Conservation (phyloP, 129 eudicot genomes). For the Dittrichia graveolens region DNA sequence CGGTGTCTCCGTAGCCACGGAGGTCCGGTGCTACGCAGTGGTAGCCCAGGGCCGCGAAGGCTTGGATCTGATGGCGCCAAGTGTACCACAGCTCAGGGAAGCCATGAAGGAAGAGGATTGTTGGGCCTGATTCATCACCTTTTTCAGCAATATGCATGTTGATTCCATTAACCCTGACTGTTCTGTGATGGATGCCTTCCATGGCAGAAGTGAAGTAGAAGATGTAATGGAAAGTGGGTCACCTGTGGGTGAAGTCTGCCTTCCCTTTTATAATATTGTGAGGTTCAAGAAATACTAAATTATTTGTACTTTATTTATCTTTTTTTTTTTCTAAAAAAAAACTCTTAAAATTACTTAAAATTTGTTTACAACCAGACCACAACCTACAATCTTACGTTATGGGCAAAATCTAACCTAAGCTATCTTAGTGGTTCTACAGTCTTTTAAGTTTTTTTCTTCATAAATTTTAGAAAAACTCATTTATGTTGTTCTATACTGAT, state of each 20-base stretch:
- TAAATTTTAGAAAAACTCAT: too few relatives aligned
- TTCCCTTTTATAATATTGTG: neutral
- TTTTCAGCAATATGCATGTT: constrained; percentile 87
- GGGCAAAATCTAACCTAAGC: too few relatives aligned
- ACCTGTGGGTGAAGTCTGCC: constrained; percentile 16
- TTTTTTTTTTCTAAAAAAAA: too few relatives aligned
- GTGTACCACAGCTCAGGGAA: constrained; percentile 93
- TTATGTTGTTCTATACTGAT: too few relatives aligned
- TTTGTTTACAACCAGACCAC: too few relatives aligned
- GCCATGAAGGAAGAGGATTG: constrained; percentile 80
- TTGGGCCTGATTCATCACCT: constrained; percentile 49
- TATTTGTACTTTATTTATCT: neutral
- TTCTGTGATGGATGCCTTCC: constrained; percentile 68
- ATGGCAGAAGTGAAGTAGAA: constrained; percentile 25
- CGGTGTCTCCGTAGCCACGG: constrained; percentile 88
- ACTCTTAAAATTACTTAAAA: too few relatives aligned
- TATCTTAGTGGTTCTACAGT: too few relatives aligned
- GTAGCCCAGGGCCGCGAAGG: constrained; percentile 66
- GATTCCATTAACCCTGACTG: constrained; percentile 61
- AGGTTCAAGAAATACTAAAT: neutral
- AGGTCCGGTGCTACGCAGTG: constrained; percentile 87
- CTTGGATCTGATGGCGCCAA: constrained; percentile 81
- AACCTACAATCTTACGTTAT: too few relatives aligned
- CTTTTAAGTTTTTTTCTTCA: too few relatives aligned
- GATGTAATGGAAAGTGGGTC: constrained; percentile 1